Conservation (phyloP, 768 basidiomycete species). For the Sporobolomyces roseus region DNA sequence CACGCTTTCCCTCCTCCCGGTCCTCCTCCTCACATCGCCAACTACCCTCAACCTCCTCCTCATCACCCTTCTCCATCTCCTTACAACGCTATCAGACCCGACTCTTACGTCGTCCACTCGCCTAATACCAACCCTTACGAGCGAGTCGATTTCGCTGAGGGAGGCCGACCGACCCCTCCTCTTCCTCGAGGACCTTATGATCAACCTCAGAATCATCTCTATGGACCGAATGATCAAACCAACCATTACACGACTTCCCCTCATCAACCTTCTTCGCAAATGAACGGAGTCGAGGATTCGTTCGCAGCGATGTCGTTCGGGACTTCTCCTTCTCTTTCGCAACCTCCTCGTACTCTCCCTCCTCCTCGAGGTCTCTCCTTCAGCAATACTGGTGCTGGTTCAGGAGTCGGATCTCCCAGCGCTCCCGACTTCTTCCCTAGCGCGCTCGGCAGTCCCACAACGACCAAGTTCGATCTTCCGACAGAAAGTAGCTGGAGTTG, state of each 20-base stretch:
- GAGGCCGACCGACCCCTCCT: constrained; percentile 18
- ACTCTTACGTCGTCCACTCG: constrained; percentile 33
- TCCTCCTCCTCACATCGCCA: constrained; percentile 4
- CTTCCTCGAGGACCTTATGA: constrained; percentile 3
- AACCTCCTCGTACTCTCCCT: constrained; percentile 1
- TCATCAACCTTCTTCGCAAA: background rate
- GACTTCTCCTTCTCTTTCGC: background rate
- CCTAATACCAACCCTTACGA: constrained; percentile 33
- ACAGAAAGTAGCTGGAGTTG: constrained; percentile 20
- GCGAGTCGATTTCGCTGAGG: constrained; percentile 38
- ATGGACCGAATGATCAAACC: background rate
- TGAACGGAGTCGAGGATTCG: constrained; percentile 18
- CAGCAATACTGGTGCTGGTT: background rate
- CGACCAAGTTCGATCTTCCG: constrained; percentile 15
- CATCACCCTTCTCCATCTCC: constrained; percentile 22
- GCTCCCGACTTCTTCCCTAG: constrained; percentile 32
- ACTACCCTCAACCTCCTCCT: background rate
- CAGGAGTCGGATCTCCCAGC: constrained; percentile 10
- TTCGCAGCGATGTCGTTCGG: constrained; percentile 14
- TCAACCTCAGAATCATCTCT: background rate
- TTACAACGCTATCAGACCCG: constrained; percentile 31
- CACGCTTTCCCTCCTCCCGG: constrained; percentile 17
- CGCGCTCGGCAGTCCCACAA: constrained; percentile 26
- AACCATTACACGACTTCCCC: constrained; percentile 12
- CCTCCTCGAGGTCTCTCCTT: constrained; percentile 18